Conservation (phyloP, 805 yeast species). For the Geotrichum ghanense region DNA sequence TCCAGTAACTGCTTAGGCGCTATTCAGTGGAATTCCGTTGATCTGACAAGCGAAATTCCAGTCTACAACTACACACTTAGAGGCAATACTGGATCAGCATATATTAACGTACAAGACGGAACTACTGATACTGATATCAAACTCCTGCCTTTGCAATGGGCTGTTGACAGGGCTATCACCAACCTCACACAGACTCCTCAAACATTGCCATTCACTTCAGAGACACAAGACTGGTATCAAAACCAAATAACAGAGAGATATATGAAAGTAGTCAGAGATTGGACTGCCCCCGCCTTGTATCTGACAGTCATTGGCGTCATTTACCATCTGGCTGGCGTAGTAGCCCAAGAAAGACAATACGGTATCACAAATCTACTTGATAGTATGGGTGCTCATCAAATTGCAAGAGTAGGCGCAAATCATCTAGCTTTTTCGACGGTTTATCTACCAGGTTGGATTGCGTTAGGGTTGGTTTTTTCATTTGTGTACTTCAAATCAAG, state of each 20-base stretch:
- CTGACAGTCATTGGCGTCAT: conserved; percentile 26
- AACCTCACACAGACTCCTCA: conserved; percentile 18
- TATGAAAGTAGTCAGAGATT: conserved; percentile 19
- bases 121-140: conserved; percentile 21
- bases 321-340: conserved; percentile 26
- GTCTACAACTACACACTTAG: conserved; percentile 27
- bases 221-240: conserved; percentile 17
- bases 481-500: conserved; percentile 18
- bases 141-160: conserved; percentile 26
- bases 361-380: conserved; percentile 23
- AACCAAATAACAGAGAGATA: conserved; percentile 19
- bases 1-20: conserved; percentile 25
- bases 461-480: conserved; percentile 18
- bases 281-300: conserved; percentile 26
- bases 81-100: conserved; percentile 22
- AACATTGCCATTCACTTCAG: conserved; percentile 23
- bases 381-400: conserved; percentile 23
- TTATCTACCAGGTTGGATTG: conserved; percentile 26
- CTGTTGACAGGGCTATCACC: conserved; percentile 24
- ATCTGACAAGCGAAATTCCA: conserved; percentile 10
- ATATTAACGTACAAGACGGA: conserved; percentile 18
- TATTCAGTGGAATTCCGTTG: conserved; percentile 24
- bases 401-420: conserved; percentile 20
- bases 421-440: conserved; percentile 21
- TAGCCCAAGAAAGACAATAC: conserved; percentile 24